Evolutionary conservation across 257 asterid genomes (phyloP).

Genomic region (Echites panduratus): DNA sequence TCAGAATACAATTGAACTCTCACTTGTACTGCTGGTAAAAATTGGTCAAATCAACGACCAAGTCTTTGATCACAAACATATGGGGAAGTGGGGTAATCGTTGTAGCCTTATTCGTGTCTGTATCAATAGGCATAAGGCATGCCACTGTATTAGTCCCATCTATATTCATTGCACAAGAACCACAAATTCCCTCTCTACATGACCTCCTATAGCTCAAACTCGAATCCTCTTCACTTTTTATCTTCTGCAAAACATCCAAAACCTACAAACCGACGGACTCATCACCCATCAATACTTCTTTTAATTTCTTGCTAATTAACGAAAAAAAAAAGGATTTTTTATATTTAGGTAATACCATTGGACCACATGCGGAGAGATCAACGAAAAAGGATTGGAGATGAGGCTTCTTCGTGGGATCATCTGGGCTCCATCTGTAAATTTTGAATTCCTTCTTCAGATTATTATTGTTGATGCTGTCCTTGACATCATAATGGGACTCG

Average conservation of each 20-base stretch:
- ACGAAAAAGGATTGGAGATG: slow-evolving; percentile 56
- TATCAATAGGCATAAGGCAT: slow-evolving; percentile 61
- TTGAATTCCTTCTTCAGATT: slow-evolving; percentile 38
- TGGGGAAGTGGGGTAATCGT: slow-evolving; percentile 71
- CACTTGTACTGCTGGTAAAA: slow-evolving; percentile 82
- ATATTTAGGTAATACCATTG: slow-evolving; percentile 38
- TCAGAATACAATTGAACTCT: neutral
- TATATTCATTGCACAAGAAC: slow-evolving; percentile 77
- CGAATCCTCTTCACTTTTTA: slow-evolving; percentile 54
- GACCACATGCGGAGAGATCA: slow-evolving; percentile 60
- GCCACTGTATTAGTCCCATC: slow-evolving; percentile 75
- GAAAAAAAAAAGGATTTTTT: too few relatives aligned
- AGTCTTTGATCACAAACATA: slow-evolving; percentile 75
- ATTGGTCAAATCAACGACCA: slow-evolving; percentile 68
- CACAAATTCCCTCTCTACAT: slow-evolving; percentile 76
- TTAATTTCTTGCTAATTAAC: too few relatives aligned
- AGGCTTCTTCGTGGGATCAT: slow-evolving; percentile 46
- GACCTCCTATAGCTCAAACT: slow-evolving; percentile 62
- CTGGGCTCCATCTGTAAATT: slow-evolving; percentile 71
- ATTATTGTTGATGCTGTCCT: neutral
- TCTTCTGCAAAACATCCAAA: slow-evolving; percentile 63
- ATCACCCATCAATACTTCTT: too few relatives aligned
- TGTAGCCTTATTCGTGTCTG: slow-evolving; percentile 37
- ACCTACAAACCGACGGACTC: slow-evolving; percentile 28
- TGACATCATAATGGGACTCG: slow-evolving; percentile 25